Conservation (phyloP, 306 rosid genomes). For the Potentilla sterilis region DNA sequence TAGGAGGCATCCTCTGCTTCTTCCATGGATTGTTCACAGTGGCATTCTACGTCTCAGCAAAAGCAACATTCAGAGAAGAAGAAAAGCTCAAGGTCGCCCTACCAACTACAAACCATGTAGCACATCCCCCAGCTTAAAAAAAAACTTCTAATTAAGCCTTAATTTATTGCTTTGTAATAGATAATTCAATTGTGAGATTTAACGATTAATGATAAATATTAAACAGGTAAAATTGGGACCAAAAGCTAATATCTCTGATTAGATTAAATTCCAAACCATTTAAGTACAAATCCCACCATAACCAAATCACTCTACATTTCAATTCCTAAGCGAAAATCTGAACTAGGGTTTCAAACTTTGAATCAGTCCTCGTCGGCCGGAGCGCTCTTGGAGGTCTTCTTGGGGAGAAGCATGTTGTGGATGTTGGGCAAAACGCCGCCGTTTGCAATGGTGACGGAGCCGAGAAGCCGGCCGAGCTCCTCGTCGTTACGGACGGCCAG, state of each 20-base stretch:
- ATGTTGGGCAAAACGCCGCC: constrained; percentile 35
- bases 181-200: background rate
- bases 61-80: constrained; percentile 41
- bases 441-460: constrained; percentile 26
- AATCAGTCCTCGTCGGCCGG: background rate
- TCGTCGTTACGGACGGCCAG: constrained; percentile 31
- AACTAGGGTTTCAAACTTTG: background rate
- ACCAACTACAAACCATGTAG: background rate
- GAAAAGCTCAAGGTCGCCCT: background rate
- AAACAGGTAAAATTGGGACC: background rate
- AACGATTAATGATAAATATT: no score
- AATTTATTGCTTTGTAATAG: background rate
- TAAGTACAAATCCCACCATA: background rate
- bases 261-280: background rate
- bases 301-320: background rate
- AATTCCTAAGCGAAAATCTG: background rate
- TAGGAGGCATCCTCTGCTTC: constrained; percentile 81
- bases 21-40: constrained; percentile 60
- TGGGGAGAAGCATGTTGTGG: constrained; percentile 18
- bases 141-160: background rate
- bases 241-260: background rate
- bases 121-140: background rate
- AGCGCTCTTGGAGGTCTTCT: constrained; percentile 12
- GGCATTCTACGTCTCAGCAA: constrained; percentile 51
- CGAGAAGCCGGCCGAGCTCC: constrained; percentile 27